phyloP scores from a whole-genome alignment of 2,329 filamentous ascomycete species.

The Aureobasidium sp. region DNA sequence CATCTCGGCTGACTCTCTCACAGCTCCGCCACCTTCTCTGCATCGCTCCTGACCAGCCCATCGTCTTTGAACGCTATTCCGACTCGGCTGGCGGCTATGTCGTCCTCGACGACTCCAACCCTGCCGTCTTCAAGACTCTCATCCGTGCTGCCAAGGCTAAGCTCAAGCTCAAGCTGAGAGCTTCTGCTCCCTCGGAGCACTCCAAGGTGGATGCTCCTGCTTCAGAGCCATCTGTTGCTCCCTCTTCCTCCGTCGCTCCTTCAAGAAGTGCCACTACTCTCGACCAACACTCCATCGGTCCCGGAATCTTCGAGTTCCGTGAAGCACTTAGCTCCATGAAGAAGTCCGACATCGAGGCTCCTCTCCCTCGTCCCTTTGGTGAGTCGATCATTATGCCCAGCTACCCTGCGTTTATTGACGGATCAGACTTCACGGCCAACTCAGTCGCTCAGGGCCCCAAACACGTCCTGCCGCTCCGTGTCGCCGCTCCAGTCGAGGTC shows the following conservation, averaged over 20 bases:
- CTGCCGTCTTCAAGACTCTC: conserved; percentile 88
- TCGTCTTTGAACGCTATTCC: conserved; percentile 84
- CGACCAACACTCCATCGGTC: conserved; percentile 22
- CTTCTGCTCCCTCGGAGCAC: conserved; percentile 21
- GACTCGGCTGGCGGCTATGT: conserved; percentile 82
- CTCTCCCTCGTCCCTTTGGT: conserved; percentile 32
- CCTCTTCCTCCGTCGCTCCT: conserved; percentile 19
- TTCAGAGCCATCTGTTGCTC: conserved; percentile 15
- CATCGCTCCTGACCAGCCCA: conserved; percentile 53
- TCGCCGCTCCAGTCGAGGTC: conserved; percentile 19
- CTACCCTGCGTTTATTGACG: not conserved
- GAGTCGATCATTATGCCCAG: not conserved
- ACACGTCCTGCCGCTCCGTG: not conserved
- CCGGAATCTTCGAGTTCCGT: conserved; percentile 30
- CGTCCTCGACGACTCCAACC: conserved; percentile 66
- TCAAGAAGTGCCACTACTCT: conserved; percentile 15
- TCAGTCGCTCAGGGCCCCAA: conserved; percentile 7
- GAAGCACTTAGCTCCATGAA: conserved; percentile 22
- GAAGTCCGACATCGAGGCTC: conserved; percentile 29
- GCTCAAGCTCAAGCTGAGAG: conserved; percentile 81
- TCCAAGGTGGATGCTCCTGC: conserved; percentile 1
- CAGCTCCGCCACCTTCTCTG: conserved; percentile 64
- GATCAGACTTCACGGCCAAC: conserved; percentile 17
- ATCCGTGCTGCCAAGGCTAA: conserved; percentile 97
- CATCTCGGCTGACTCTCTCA: not conserved